Percentiles rank a stretch among this genome's conserved stretches.
Conservation (phyloP, 176 grass and related monocot species). For the Calamus simplicifolius region DNA sequence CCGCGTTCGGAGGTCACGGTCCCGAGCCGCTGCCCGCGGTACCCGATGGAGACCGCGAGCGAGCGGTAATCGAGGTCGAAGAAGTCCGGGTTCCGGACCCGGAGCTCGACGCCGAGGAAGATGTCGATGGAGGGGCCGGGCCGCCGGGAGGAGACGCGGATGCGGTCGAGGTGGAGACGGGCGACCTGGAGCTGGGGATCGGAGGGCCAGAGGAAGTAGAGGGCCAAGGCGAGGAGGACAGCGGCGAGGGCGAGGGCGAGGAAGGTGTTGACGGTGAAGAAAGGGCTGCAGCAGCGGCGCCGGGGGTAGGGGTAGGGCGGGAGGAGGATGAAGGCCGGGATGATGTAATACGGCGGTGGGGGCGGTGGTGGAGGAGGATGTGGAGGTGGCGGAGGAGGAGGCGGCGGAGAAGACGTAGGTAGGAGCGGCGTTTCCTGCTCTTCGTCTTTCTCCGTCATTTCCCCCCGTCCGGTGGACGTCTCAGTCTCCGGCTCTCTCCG, state of each 20-base stretch:
- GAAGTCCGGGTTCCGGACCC: constrained; percentile 14
- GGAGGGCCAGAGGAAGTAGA: constrained; percentile 14
- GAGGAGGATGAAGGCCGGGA: constrained; percentile 8
- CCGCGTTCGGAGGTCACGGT: neutral
- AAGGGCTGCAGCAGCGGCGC: neutral
- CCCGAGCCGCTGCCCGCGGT: constrained; percentile 2
- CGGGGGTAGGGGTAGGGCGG: constrained; percentile 3
- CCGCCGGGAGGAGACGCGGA: neutral
- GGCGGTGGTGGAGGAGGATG: neutral
- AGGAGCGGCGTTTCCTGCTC: constrained; percentile 1
- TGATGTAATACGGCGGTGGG: neutral
- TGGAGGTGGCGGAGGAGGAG: neutral
- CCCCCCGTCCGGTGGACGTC: no score
- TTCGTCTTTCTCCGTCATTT: no score
- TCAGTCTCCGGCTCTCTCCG: no score
- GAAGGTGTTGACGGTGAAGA: neutral
- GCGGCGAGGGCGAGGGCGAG: neutral
- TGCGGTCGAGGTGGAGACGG: constrained; percentile 3
- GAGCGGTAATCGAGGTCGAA: constrained; percentile 5
- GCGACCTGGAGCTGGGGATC: constrained; percentile 3
- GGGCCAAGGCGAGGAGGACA: neutral
- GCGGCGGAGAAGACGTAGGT: neutral
- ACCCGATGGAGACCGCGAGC: constrained; percentile 7
- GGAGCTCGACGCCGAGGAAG: neutral
- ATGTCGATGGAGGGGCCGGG: neutral